Conservation (phyloP, 2,329 filamentous ascomycete genomes). For the Nigrograna mackinnonii region DNA sequence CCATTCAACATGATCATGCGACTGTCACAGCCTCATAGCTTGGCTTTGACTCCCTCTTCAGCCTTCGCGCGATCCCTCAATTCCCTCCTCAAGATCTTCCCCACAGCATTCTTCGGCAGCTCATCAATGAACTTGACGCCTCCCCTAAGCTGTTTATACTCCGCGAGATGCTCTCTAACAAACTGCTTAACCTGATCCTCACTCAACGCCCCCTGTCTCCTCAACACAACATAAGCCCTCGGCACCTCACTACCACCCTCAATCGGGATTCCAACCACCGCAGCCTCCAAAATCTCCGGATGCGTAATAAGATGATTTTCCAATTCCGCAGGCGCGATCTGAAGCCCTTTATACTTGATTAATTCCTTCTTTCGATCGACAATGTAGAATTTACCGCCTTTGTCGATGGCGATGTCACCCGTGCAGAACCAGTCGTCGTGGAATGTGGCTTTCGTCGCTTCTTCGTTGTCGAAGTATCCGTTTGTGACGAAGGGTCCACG, state of each 20-base stretch:
- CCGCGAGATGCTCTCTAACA: slow-evolving; percentile 68
- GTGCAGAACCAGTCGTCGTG: slow-evolving; percentile 82
- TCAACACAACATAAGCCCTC: slow-evolving; percentile 60
- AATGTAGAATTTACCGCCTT: slow-evolving; percentile 79
- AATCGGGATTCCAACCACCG: slow-evolving; percentile 40
- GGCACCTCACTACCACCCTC: slow-evolving; percentile 51
- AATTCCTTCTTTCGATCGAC: slow-evolving; percentile 66
- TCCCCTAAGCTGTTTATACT: slow-evolving; percentile 69
- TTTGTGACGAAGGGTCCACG: slow-evolving; percentile 76
- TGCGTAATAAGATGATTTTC: slow-evolving; percentile 42
- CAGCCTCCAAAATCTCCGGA: slow-evolving; percentile 41
- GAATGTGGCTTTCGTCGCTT: slow-evolving; percentile 69
- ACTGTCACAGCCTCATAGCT: slow-evolving; percentile 7
- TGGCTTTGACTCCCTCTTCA: slow-evolving; percentile 13
- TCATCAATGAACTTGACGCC: slow-evolving; percentile 67
- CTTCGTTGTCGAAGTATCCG: slow-evolving; percentile 73
- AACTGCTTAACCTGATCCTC: slow-evolving; percentile 51
- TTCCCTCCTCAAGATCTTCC: slow-evolving; percentile 72
- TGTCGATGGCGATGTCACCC: slow-evolving; percentile 78
- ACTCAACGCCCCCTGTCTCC: slow-evolving; percentile 24
- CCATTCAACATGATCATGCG: too few species aligned
- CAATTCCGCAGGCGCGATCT: slow-evolving; percentile 47
- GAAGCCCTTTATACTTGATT: slow-evolving; percentile 39
- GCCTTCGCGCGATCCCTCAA: slow-evolving; percentile 53
- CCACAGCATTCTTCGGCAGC: slow-evolving; percentile 74